These are phyloP conservation scores for Tuber umbilicatum DNA, from an alignment of 495 filamentous ascomycete genomes.

Conservation along the genomic window DNA sequence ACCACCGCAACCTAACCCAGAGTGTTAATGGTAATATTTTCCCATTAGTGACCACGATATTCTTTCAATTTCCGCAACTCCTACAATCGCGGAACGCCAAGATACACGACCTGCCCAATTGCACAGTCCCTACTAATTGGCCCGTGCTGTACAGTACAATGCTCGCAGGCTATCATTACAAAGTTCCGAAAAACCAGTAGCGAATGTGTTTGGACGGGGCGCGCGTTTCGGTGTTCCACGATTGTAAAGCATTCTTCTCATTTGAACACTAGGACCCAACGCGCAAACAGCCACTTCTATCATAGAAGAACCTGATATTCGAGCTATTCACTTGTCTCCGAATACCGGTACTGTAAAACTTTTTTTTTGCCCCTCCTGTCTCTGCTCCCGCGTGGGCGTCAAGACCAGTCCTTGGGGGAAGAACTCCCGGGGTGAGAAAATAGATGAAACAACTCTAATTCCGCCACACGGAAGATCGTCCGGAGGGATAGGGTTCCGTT, in stretches of 20 bases:
- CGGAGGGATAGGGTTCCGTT: neutral
- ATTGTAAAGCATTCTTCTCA: neutral
- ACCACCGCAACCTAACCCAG: neutral
- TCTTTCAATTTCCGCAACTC: too few species aligned
- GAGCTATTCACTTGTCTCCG: neutral
- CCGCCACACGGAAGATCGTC: neutral
- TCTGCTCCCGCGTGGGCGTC: neutral
- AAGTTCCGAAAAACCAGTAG: too few species aligned
- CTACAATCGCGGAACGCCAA: too few species aligned
- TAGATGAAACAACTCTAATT: neutral
- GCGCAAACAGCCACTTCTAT: too few species aligned
- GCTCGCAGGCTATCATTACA: too few species aligned
- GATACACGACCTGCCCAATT: too few species aligned
- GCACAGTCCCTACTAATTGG: too few species aligned
- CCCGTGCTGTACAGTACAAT: too few species aligned
- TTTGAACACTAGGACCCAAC: neutral
- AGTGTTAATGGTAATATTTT: neutral
- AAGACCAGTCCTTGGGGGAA: neutral
- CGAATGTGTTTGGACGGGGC: too few species aligned
- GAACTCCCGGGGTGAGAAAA: neutral
- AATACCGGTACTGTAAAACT: neutral
- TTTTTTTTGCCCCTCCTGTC: neutral
- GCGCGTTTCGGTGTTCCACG: too few species aligned
- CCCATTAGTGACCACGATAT: neutral
- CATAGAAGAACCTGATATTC: neutral